These are phyloP conservation scores for Olyra latifolia DNA, from an alignment of 176 grass and related monocot genomes.

Conservation along the genomic window DNA sequence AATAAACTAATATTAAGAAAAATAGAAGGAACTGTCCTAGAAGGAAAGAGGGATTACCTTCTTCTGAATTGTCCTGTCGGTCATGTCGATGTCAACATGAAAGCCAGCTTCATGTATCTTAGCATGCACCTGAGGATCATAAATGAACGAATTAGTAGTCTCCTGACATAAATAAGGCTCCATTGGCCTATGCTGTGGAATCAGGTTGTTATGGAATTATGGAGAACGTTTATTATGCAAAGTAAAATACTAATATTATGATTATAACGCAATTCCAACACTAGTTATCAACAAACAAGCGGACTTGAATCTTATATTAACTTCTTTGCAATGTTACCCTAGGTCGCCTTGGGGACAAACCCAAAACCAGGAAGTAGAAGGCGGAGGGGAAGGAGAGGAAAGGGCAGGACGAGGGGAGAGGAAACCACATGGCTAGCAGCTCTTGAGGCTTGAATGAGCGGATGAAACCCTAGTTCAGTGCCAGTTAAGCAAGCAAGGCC, in stretches of 20 bases:
- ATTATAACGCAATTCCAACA: background rate
- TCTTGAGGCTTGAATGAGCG: no score
- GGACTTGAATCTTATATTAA: background rate
- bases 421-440: no score
- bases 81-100: conserved; percentile 73
- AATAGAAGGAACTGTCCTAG: background rate
- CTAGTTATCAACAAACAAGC: background rate
- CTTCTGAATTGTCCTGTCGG: conserved; percentile 96
- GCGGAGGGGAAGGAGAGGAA: no score
- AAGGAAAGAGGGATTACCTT: conserved; percentile 57
- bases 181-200: background rate
- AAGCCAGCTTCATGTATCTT: conserved; percentile 73
- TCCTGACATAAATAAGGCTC: background rate
- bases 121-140: conserved; percentile 62
- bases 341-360: no score
- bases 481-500: no score
- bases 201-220: background rate
- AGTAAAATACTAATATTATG: background rate
- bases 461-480: no score
- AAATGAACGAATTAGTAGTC: background rate
- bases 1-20: background rate
- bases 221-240: background rate
- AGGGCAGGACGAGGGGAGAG: no score
- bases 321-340: no score
- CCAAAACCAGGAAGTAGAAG: no score